Conservation (phyloP, 2,329 filamentous ascomycete species). For the Pseudopyrenochaeta lycopersici region DNA sequence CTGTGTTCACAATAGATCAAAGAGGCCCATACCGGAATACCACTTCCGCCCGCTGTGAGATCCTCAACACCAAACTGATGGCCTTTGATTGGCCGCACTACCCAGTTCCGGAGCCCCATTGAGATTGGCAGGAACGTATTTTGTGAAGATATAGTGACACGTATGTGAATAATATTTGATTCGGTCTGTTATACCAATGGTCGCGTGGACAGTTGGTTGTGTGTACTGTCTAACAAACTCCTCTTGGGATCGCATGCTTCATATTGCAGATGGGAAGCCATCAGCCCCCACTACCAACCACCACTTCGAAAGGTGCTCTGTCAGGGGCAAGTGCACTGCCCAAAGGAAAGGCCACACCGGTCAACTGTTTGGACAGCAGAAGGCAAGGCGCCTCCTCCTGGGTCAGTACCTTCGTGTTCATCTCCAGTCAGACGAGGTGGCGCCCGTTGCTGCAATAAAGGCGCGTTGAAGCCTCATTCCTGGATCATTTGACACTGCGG, state of each 20-base stretch:
- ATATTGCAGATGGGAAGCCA: slow-evolving; percentile 17
- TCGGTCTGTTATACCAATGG: not conserved
- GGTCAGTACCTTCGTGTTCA: slow-evolving; percentile 3
- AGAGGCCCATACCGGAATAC: slow-evolving; percentile 36
- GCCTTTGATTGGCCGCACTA: slow-evolving; percentile 40
- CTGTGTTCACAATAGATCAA: not conserved
- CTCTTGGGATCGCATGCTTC: slow-evolving; percentile 12
- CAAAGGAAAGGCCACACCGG: slow-evolving; percentile 16
- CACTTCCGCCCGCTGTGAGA: slow-evolving; percentile 41
- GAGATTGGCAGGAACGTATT: not conserved
- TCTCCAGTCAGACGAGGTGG: slow-evolving; percentile 15
- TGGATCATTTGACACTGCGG: not conserved
- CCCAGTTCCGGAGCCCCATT: slow-evolving; percentile 44
- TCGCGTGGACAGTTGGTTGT: not conserved
- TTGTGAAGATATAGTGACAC: not conserved
- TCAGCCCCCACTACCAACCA: slow-evolving; percentile 28
- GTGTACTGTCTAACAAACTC: slow-evolving; percentile 5
- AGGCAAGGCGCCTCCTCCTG: slow-evolving; percentile 1
- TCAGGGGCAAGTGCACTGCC: slow-evolving; percentile 11
- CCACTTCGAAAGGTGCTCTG: slow-evolving; percentile 1
- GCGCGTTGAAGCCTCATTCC: slow-evolving; percentile 7
- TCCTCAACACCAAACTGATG: slow-evolving; percentile 41
- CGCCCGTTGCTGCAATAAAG: slow-evolving; percentile 4
- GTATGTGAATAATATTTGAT: not conserved
- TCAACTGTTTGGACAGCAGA: slow-evolving; percentile 13